Evolutionary conservation across 352 stramenopile genomes (phyloP).

Genomic region (Globisporangium apiculatum): DNA sequence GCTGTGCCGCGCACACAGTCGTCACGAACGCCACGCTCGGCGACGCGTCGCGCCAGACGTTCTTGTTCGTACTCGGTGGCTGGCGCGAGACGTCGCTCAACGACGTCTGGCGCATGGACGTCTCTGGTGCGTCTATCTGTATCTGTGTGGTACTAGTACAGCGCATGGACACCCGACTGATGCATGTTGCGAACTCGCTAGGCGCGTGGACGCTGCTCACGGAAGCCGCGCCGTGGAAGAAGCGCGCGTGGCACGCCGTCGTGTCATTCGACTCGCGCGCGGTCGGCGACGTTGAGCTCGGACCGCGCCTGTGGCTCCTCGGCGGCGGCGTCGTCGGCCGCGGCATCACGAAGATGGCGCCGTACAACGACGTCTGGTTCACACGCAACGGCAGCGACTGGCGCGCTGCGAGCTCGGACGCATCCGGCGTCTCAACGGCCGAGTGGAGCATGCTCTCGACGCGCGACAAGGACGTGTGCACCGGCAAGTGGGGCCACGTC

Average conservation of each 20-base stretch:
- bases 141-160: background rate
- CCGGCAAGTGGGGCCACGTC: slow-evolving; percentile 68
- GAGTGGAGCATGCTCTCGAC: slow-evolving; percentile 68
- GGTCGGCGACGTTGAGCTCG: slow-evolving; percentile 47
- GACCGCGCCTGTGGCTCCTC: slow-evolving; percentile 64
- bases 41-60: slow-evolving; percentile 38
- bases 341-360: slow-evolving; percentile 64
- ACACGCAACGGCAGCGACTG: slow-evolving; percentile 53
- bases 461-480: slow-evolving; percentile 37
- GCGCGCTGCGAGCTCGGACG: slow-evolving; percentile 51
- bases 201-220: slow-evolving; percentile 31
- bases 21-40: slow-evolving; percentile 43
- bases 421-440: slow-evolving; percentile 58
- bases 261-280: slow-evolving; percentile 71
- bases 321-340: slow-evolving; percentile 67
- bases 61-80: slow-evolving; percentile 59
- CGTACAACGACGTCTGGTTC: slow-evolving; percentile 70
- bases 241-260: slow-evolving; percentile 67
- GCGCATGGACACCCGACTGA: no score
- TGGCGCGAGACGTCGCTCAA: slow-evolving; percentile 57
- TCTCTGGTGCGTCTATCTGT: slow-evolving; percentile 5
- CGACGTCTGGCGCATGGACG: slow-evolving; percentile 71
- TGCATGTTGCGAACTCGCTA: background rate
- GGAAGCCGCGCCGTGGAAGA: slow-evolving; percentile 41
- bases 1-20: slow-evolving; percentile 44